phyloP scores from a whole-genome alignment of 768 basidiomycete genomes.

The Psilocybe tampanensis region DNA sequence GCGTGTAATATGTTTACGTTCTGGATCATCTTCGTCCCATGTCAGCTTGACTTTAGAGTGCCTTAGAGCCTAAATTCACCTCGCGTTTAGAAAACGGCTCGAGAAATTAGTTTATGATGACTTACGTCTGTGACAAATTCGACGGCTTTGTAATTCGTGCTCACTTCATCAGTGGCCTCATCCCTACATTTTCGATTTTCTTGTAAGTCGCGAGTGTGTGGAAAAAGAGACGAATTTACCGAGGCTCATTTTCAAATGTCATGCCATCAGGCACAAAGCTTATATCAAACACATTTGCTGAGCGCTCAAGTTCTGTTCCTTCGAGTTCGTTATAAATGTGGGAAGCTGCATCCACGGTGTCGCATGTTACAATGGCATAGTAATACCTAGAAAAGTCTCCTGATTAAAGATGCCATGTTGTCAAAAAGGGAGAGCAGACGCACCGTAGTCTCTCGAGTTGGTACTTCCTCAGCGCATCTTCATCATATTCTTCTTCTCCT shows the following conservation, averaged over 20 bases:
- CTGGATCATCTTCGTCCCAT: conserved; percentile 97
- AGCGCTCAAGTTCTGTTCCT: conserved; percentile 94
- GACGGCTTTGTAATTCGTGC: conserved; percentile 65
- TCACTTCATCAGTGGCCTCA: conserved; percentile 72
- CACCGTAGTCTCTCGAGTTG: conserved; percentile 92
- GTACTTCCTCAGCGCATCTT: conserved; percentile 85
- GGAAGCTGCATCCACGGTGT: conserved; percentile 71
- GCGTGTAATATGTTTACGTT: conserved; percentile 79
- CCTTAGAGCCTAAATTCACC: conserved; percentile 74
- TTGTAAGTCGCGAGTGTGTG: background rate
- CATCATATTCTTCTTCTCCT: conserved; percentile 80
- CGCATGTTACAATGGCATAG: conserved; percentile 92
- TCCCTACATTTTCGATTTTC: conserved; percentile 53
- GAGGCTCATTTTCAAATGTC: conserved; percentile 76
- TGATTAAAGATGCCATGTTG: background rate
- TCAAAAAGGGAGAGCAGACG: conserved; percentile 24
- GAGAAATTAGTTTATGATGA: background rate
- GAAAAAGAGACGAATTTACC: conserved; percentile 43
- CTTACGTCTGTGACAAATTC: conserved; percentile 94
- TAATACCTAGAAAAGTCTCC: conserved; percentile 71
- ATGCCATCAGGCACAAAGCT: conserved; percentile 93
- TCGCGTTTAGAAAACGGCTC: background rate
- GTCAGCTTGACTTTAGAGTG: conserved; percentile 98
- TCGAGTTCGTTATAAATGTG: conserved; percentile 87
- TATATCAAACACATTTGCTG: conserved; percentile 93